phyloP scores from a whole-genome alignment of 2,329 filamentous ascomycete genomes.

The Davidsoniella virescens region DNA sequence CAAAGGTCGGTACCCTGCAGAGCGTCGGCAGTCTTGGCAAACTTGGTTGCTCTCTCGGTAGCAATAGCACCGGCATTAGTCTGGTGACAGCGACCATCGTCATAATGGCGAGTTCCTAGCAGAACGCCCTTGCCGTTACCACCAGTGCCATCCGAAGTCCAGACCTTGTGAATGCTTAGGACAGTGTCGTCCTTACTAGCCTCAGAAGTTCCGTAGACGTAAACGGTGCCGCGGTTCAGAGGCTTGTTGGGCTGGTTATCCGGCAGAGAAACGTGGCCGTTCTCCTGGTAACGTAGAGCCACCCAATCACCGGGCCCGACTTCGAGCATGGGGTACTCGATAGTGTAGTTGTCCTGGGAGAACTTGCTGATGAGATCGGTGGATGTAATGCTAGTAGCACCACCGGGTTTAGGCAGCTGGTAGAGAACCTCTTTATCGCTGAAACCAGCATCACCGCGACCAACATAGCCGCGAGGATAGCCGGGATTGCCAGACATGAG shows the following conservation, averaged over 20 bases:
- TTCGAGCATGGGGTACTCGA: slow-evolving; percentile 44
- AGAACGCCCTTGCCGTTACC: slow-evolving; percentile 65
- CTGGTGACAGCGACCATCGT: slow-evolving; percentile 85
- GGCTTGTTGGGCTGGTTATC: slow-evolving; percentile 42
- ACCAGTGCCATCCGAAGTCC: slow-evolving; percentile 66
- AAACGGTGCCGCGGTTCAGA: slow-evolving; percentile 52
- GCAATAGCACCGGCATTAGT: slow-evolving; percentile 46
- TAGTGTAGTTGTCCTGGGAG: slow-evolving; percentile 39
- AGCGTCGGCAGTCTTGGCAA: slow-evolving; percentile 33
- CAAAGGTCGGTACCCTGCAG: slow-evolving; percentile 43
- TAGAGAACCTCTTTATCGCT: slow-evolving; percentile 42
- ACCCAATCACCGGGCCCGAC: slow-evolving; percentile 45
- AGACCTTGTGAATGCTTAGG: slow-evolving; percentile 54
- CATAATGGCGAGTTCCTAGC: slow-evolving; percentile 63
- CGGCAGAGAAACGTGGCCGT: slow-evolving; percentile 55
- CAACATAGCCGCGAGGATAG: slow-evolving; percentile 55
- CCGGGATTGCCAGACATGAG: slow-evolving; percentile 54
- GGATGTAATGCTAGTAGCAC: slow-evolving; percentile 30
- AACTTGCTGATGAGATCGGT: slow-evolving; percentile 44
- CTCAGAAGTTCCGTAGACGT: slow-evolving; percentile 53
- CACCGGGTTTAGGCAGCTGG: slow-evolving; percentile 41
- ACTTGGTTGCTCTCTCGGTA: slow-evolving; percentile 37
- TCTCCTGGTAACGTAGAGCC: slow-evolving; percentile 55
- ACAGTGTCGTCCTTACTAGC: slow-evolving; percentile 34
- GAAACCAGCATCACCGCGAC: slow-evolving; percentile 39